Percentiles rank a stretch among this genome's conserved stretches.
Evolutionary conservation across 805 yeast species (phyloP).

Genomic region (Candida alai): DNA sequence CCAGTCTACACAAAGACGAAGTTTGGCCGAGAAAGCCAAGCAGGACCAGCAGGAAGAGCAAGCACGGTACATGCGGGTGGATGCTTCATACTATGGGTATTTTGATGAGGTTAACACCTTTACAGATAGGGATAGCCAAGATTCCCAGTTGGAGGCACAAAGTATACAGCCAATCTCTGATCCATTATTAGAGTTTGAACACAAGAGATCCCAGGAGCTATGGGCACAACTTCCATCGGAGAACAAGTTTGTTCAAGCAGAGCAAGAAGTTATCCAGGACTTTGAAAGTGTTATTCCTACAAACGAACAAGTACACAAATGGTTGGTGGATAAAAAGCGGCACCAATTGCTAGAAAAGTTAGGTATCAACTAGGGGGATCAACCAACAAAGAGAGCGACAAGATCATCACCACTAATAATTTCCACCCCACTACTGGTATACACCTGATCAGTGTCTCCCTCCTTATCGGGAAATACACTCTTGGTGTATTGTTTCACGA

Average conservation of each 20-base stretch:
- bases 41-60: slow-evolving; percentile 14
- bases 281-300: slow-evolving; percentile 25
- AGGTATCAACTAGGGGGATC: slow-evolving; percentile 18
- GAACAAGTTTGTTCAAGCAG: slow-evolving; percentile 6
- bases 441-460: slow-evolving; percentile 30
- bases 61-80: slow-evolving; percentile 19
- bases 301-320: slow-evolving; percentile 37
- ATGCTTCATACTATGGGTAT: slow-evolving; percentile 42
- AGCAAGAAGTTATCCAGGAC: slow-evolving; percentile 16
- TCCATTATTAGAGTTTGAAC: slow-evolving; percentile 27
- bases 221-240: not conserved
- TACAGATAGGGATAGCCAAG: slow-evolving; percentile 1
- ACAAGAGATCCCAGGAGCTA: slow-evolving; percentile 18
- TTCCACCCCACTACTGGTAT: slow-evolving; percentile 30
- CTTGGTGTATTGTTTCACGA: slow-evolving; percentile 53
- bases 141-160: slow-evolving; percentile 7
- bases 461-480: slow-evolving; percentile 49
- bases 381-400: not conserved
- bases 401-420: slow-evolving; percentile 14
- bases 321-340: slow-evolving; percentile 45
- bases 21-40: slow-evolving; percentile 14
- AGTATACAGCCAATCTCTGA: slow-evolving; percentile 16
- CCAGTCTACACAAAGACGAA: slow-evolving; percentile 1
- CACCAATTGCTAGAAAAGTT: slow-evolving; percentile 37
- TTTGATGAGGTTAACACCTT: slow-evolving; percentile 22